Base-by-base conservation (phyloP, 495 filamentous ascomycete species). In the Daldinia childiae region DNA sequence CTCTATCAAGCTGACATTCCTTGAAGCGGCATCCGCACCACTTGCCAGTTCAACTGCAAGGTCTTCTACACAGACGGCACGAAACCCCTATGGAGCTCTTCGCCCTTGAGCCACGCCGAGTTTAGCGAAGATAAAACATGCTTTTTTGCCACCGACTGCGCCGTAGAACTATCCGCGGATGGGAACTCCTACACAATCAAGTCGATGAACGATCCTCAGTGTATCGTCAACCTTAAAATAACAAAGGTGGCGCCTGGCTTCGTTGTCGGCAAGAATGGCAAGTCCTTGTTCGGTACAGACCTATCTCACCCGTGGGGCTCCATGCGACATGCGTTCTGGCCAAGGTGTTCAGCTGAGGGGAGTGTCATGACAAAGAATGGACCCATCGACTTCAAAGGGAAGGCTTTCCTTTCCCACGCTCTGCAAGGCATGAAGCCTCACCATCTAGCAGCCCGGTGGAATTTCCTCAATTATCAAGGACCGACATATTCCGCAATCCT, bases 371-470 rank as follows among this genome's bases (percentile, higher is more conserved):
- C 93, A 51, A 90, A 93, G 79, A 88, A 90, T 43, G 90, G 93
- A 58, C 90, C 90, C n/a, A 82, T 96, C 39, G 89, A 98, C 75
- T 89, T 96, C 78, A 90, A 87, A 61, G 95, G 95, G 45, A 87
- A 82, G 66, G 93, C 88, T 26, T 80, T 96, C 68, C 92, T 93
- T 79, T 83, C 89, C 70, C 90, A 93, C 78, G 93, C 93, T 34
- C 83, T 98, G 41, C 95, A 99, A 79, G 95, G 93, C 71, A 98
- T 98, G 96, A 99, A 98, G 85, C 95, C 95, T 14, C 95, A 99
- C 78, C 96, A 98, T 81, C 93, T 93, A 43, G 95, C 94, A 63
- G 90, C 94, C 17, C 90, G 88, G 68, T 99, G 95, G 95, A 97
- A 94, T 78, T 98, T 98, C 79, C 81, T 88, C 78, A 89, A 94